phyloP scores from a whole-genome alignment of 441 rosid species.

The Pelargonium fulgidum region DNA sequence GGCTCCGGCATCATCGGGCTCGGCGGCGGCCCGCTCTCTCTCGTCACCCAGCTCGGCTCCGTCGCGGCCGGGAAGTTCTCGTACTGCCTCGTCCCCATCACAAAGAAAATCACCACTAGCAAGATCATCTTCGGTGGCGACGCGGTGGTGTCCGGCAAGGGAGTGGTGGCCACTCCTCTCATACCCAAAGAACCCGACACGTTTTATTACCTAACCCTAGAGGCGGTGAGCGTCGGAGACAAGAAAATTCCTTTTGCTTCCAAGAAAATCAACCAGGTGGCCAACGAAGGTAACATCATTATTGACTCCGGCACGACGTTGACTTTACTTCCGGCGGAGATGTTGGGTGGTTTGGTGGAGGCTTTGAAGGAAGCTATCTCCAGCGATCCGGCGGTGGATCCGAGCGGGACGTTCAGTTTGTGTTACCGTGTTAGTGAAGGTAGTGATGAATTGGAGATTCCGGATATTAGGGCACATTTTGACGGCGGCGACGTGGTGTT shows the following conservation, averaged over 20 bases:
- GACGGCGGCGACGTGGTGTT: slow-evolving; percentile 32
- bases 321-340: slow-evolving; percentile 28
- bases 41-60: slow-evolving; percentile 37
- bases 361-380: slow-evolving; percentile 27
- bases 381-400: slow-evolving; percentile 27
- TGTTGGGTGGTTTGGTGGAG: slow-evolving; percentile 23
- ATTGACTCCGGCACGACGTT: slow-evolving; percentile 41
- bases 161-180: slow-evolving; percentile 30
- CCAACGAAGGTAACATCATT: slow-evolving; percentile 33
- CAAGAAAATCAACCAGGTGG: slow-evolving; percentile 6
- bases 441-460: slow-evolving; percentile 21
- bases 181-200: slow-evolving; percentile 27
- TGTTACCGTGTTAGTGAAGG: slow-evolving; percentile 25
- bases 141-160: slow-evolving; percentile 22
- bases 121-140: slow-evolving; percentile 30
- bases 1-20: slow-evolving; percentile 55
- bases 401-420: slow-evolving; percentile 23
- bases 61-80: slow-evolving; percentile 38
- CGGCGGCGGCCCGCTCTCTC: slow-evolving; percentile 45
- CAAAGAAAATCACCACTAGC: slow-evolving; percentile 8
- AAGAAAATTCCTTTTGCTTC: slow-evolving; percentile 22
- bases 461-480: slow-evolving; percentile 35
- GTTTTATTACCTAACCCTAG: slow-evolving; percentile 33
- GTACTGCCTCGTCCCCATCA: slow-evolving; percentile 41
- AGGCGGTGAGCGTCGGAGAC: slow-evolving; percentile 39